Percentiles rank a stretch among this genome's conserved stretches.
Evolutionary conservation across 1,139 yeast genomes (phyloP).

Genomic region (Saccharomyces hybrid): DNA sequence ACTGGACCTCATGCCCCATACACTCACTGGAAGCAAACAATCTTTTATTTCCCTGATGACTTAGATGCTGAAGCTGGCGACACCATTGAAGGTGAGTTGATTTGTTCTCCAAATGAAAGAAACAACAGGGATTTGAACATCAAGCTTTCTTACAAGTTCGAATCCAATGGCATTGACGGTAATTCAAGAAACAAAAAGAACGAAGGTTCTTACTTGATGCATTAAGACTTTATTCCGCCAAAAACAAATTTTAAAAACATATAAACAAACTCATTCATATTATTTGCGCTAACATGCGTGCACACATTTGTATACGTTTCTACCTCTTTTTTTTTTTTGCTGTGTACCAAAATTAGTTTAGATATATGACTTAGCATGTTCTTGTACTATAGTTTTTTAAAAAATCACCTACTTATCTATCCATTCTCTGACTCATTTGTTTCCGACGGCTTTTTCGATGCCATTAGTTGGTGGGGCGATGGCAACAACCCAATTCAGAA

Average conservation of each 20-base stretch:
- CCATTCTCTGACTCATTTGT: background rate
- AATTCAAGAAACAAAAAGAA: constrained; percentile 43
- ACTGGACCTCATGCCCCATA: constrained; percentile 78
- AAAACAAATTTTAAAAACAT: background rate
- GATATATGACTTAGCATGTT: background rate
- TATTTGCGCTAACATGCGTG: background rate
- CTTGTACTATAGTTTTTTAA: background rate
- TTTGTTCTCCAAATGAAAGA: constrained; percentile 63
- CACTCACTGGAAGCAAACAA: constrained; percentile 97
- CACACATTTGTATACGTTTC: background rate
- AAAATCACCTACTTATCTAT: background rate
- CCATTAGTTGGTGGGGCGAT: background rate
- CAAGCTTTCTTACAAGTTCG: constrained; percentile 46
- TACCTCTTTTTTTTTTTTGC: background rate
- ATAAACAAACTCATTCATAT: background rate
- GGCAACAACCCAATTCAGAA: constrained; percentile 29
- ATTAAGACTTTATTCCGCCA: constrained; percentile 12
- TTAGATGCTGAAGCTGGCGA: constrained; percentile 76
- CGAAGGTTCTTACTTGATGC: constrained; percentile 29
- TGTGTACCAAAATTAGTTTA: background rate
- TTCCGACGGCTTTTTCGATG: background rate
- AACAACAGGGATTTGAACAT: constrained; percentile 86
- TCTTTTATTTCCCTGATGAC: constrained; percentile 81
- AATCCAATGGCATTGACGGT: constrained; percentile 46
- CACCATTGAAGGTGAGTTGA: constrained; percentile 57